Evolutionary conservation across 345 rosid genomes (phyloP).

Genomic region (Brassica nigra): DNA sequence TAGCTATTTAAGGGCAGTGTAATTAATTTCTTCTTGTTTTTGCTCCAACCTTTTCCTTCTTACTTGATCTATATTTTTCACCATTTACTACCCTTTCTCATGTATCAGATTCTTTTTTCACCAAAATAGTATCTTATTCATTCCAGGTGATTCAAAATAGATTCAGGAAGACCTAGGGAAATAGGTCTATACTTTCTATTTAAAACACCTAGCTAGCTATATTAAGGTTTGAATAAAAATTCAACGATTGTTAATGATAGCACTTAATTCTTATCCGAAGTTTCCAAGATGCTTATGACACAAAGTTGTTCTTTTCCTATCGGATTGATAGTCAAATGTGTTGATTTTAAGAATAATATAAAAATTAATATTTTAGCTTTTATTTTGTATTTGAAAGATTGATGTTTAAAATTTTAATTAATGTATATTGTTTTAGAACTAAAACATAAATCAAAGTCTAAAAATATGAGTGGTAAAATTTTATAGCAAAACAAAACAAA

Average conservation of each 20-base stretch:
- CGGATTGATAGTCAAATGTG: neutral
- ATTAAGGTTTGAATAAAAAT: slow-evolving; percentile 22
- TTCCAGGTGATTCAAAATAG: slow-evolving; percentile 31
- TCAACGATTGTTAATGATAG: slow-evolving; percentile 9
- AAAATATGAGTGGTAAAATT: too few relatives aligned
- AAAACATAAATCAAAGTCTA: too few relatives aligned
- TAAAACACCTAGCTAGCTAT: slow-evolving; percentile 35
- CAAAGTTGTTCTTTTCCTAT: neutral
- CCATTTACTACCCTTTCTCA: slow-evolving; percentile 26
- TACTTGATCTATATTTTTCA: slow-evolving; percentile 27
- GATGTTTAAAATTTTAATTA: too few relatives aligned
- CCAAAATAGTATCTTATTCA: slow-evolving; percentile 34
- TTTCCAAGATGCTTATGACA: slow-evolving; percentile 18
- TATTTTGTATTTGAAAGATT: too few relatives aligned
- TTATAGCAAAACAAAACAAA: too few relatives aligned
- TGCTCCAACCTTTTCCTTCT: slow-evolving; percentile 20
- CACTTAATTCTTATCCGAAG: slow-evolving; percentile 9
- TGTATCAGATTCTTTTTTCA: slow-evolving; percentile 36
- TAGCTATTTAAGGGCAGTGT: slow-evolving; percentile 33
- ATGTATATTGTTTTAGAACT: too few relatives aligned
- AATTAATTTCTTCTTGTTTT: slow-evolving; percentile 23
- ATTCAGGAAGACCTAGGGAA: slow-evolving; percentile 12
- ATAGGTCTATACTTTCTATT: slow-evolving; percentile 34
- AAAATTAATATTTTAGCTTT: too few relatives aligned
- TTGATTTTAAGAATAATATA: neutral